Evolutionary conservation across 495 filamentous ascomycete species (phyloP), one percentile per base, ranked within the genome.

Genomic region (Aspergillus avenaceus): DNA sequence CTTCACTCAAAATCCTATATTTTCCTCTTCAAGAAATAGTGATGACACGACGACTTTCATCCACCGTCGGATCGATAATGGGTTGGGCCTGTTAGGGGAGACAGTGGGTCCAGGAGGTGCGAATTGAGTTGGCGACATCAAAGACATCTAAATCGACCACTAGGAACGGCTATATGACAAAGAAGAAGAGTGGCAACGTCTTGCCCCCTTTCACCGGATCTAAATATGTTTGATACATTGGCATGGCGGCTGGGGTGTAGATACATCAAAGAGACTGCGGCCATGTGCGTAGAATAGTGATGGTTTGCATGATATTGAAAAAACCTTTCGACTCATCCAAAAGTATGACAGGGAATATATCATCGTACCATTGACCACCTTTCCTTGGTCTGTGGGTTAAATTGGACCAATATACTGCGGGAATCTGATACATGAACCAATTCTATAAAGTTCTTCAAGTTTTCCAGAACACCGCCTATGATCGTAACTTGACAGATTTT

Each of bases 381-480:
- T 24, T 43, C 40, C 8, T 14, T 26, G n/a, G n/a, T n/a, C n/a
- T n/a, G 9, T 25, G 25, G 25, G 31, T 16, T 29, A 26, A 34
- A 14, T 34, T 44, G 23, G 6, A 2, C 29, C 13, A 31, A 47
- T 37, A 47, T 37, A 31, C 31, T 14, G 14, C 45, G 31, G 19
- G 13, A 21, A 16, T 24, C n/a, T 36, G 27, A 37, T 26, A 38
- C 34, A 38, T 38, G 13, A 14, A 21, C 16, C 14, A 38, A 16
- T 38, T 38, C 16, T 13, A 38, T 38, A 18, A 38, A 38, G 32
- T 49, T 49, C 46, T 26, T 40, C 21, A 41, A 25, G 18, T 24
- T 24, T 49, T 49, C 46, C 27, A 49, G 46, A 49, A 49, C n/a
- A 36, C 34, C 26, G 23, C 38, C 16, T 31, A 3, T n/a, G n/a